Percentiles rank a stretch among this genome's conserved stretches.
phyloP scores from a whole-genome alignment of 768 basidiomycete species.

The Cystobasidium onofrii region DNA sequence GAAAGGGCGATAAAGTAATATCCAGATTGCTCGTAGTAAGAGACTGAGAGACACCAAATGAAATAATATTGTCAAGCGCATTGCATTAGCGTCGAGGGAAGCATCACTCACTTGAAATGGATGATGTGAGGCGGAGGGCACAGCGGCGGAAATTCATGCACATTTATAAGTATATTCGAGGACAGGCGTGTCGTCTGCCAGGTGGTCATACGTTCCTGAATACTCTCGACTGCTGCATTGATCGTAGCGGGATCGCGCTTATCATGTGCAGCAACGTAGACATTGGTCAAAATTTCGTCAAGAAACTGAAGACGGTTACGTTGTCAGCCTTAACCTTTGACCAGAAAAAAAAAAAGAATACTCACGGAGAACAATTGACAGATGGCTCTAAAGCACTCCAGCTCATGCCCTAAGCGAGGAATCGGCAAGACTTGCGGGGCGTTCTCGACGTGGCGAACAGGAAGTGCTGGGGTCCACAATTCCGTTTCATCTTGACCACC shows the following conservation, averaged over 20 bases:
- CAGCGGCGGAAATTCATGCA: not conserved
- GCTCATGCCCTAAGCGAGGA: not conserved
- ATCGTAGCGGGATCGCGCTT: not conserved
- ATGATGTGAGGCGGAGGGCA: slow-evolving; percentile 14
- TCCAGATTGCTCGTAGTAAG: slow-evolving; percentile 3
- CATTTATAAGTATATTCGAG: not conserved
- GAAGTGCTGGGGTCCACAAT: not conserved
- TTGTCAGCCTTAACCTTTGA: not conserved
- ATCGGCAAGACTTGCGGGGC: not conserved
- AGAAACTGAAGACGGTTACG: slow-evolving; percentile 3
- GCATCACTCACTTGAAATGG: slow-evolving; percentile 17
- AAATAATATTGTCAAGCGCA: not conserved
- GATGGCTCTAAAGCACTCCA: not conserved
- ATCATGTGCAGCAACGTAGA: slow-evolving; percentile 17
- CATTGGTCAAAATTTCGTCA: slow-evolving; percentile 4
- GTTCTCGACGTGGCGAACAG: not conserved
- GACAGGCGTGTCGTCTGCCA: not conserved
- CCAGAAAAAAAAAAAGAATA: not conserved
- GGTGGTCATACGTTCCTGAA: slow-evolving; percentile 2
- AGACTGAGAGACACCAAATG: not conserved
- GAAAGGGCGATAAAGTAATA: slow-evolving; percentile 6
- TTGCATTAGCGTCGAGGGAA: not conserved
- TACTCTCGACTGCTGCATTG: not conserved
- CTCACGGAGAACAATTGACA: slow-evolving; percentile 8
- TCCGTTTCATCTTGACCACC: not conserved